phyloP scores from a whole-genome alignment of 345 rosid genomes.

The Nasturtium officinale region DNA sequence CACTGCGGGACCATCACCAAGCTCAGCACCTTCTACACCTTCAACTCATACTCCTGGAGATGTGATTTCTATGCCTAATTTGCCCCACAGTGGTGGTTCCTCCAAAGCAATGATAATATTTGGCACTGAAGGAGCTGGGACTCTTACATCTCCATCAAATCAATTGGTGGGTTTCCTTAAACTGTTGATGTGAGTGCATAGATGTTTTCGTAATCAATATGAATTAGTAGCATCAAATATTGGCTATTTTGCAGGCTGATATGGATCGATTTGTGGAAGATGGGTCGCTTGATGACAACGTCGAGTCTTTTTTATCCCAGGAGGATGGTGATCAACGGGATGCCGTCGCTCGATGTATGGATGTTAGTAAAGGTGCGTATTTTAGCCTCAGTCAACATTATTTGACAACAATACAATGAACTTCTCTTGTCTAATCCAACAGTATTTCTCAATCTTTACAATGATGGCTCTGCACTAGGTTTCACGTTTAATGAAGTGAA shows the following conservation, averaged over 20 bases:
- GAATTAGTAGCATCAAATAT: slow-evolving; percentile 2
- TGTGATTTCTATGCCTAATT: slow-evolving; percentile 84
- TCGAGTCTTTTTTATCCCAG: slow-evolving; percentile 92
- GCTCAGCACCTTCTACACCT: slow-evolving; percentile 98
- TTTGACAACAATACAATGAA: slow-evolving; percentile 6
- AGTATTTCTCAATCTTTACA: slow-evolving; percentile 19
- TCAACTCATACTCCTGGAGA: slow-evolving; percentile 97
- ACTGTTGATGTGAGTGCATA: slow-evolving; percentile 10
- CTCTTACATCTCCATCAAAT: slow-evolving; percentile 86
- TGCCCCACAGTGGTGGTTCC: slow-evolving; percentile 81
- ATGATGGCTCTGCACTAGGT: slow-evolving; percentile 50
- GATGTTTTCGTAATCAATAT: background rate
- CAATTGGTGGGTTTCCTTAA: slow-evolving; percentile 72
- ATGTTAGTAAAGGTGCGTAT: slow-evolving; percentile 57
- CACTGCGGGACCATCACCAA: slow-evolving; percentile 97
- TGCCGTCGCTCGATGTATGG: slow-evolving; percentile 77
- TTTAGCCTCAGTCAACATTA: slow-evolving; percentile 9
- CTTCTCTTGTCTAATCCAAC: slow-evolving; percentile 19
- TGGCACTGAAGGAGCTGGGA: slow-evolving; percentile 71
- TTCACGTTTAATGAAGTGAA: slow-evolving; percentile 69
- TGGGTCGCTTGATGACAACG: slow-evolving; percentile 92
- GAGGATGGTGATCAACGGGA: slow-evolving; percentile 90
- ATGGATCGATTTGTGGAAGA: slow-evolving; percentile 95
- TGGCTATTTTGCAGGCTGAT: slow-evolving; percentile 73
- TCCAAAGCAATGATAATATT: slow-evolving; percentile 82